Evolutionary conservation across 192 early-diverging fungal genomes (phyloP).

Genomic region (Backusella sp.): DNA sequence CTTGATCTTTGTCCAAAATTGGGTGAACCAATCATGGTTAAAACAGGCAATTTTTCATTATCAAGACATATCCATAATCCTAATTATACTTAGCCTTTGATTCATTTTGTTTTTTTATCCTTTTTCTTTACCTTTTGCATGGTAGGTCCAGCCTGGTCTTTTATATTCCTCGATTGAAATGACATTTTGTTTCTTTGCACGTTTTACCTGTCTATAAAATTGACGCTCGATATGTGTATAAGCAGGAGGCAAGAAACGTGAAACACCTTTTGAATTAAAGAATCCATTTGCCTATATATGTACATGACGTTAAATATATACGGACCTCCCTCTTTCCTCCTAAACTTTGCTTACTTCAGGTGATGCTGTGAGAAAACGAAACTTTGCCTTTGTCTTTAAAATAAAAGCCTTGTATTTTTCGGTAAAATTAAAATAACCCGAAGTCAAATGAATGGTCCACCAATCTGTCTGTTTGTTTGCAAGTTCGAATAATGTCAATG

Average conservation of each 20-base stretch:
- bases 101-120: too few relatives aligned
- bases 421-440: conserved; percentile 95
- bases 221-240: conserved; percentile 84
- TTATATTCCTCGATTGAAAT: conserved; percentile 79
- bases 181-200: conserved; percentile 38
- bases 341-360: conserved; percentile 62
- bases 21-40: conserved; percentile 89
- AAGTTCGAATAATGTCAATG: conserved; percentile 62
- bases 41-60: conserved; percentile 50
- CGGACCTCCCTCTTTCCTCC: background rate
- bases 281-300: conserved; percentile 87
- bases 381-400: conserved; percentile 54
- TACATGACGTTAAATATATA: background rate
- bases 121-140: conserved; percentile 79
- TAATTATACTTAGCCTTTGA: too few relatives aligned
- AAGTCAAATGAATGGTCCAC: conserved; percentile 72
- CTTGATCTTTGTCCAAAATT: conserved; percentile 92
- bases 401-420: conserved; percentile 62
- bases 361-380: conserved; percentile 78
- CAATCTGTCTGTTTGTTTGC: conserved; percentile 39
- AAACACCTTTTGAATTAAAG: conserved; percentile 80
- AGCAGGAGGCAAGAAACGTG: conserved; percentile 83
- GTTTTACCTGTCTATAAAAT: conserved; percentile 58
- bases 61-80: conserved; percentile 76
- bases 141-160: conserved; percentile 88